These are phyloP conservation scores for Centrapalus pauciflorus DNA, from an alignment of 129 eudicot genomes.

Conservation along the genomic window DNA sequence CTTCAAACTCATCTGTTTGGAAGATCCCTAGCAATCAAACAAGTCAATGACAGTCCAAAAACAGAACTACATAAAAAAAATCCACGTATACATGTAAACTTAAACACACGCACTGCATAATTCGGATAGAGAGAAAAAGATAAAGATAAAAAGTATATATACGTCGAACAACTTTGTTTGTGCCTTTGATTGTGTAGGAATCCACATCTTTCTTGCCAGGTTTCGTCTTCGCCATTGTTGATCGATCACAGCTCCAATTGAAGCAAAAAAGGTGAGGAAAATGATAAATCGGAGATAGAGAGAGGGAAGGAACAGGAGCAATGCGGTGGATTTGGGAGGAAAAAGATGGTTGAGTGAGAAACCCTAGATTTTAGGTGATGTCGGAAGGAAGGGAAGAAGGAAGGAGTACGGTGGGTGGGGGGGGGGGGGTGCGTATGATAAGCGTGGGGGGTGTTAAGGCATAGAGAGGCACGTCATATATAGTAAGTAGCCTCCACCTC, in stretches of 20 bases:
- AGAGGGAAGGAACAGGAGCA: neutral
- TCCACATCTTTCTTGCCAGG: constrained; percentile 88
- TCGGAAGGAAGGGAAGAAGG: constrained; percentile 10
- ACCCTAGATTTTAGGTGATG: constrained; percentile 34
- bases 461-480: too few relatives aligned
- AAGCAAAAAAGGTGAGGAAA: neutral
- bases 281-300: neutral
- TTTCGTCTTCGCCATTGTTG: constrained; percentile 76
- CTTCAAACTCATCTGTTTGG: neutral
- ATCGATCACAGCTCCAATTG: neutral
- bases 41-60: constrained; percentile 6
- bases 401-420: neutral
- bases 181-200: constrained; percentile 86
- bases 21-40: neutral
- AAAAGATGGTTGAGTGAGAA: constrained; percentile 5
- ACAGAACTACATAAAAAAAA: neutral
- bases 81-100: neutral
- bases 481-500: constrained; percentile 2
- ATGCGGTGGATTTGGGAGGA: constrained; percentile 7
- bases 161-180: constrained; percentile 91
- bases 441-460: neutral
- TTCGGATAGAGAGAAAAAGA: neutral
- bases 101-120: neutral
- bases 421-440: constrained; percentile 23
- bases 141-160: constrained; percentile 10